Percentiles rank a stretch among this genome's conserved stretches.
Conservation (phyloP, 352 stramenopile species). For the Pythium brachiatum region DNA sequence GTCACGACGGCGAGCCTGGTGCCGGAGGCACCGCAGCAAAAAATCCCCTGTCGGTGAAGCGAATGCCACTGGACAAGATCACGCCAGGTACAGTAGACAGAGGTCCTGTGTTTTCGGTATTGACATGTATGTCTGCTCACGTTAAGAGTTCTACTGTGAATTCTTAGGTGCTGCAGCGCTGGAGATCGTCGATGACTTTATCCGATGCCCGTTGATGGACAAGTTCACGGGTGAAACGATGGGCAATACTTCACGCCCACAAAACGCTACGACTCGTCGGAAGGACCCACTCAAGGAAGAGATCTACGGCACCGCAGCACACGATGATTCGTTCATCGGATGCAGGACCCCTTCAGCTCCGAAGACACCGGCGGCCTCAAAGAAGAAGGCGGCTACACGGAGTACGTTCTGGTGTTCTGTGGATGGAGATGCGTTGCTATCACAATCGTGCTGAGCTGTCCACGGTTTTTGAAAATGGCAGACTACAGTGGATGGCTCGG, state of each 20-base stretch:
- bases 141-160: too few species aligned
- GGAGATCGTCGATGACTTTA: constrained; percentile 83
- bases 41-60: constrained; percentile 14
- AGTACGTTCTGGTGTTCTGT: not conserved
- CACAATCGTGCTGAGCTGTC: not conserved
- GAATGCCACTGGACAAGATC: constrained; percentile 49
- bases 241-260: not conserved
- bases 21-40: not conserved
- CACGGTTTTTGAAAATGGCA: constrained; percentile 11
- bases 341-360: constrained; percentile 16
- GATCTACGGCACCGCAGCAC: constrained; percentile 46
- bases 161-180: constrained; percentile 70
- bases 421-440: not conserved
- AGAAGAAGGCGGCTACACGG: not conserved
- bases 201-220: constrained; percentile 72
- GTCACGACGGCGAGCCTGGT: constrained; percentile 15
- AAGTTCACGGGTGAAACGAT: constrained; percentile 35
- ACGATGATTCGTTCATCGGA: constrained; percentile 52
- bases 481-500: constrained; percentile 74
- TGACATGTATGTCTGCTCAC: too few species aligned
- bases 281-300: constrained; percentile 58
- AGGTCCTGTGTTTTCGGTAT: too few species aligned
- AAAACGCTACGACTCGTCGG: not conserved
- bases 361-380: not conserved
- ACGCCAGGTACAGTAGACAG: constrained; percentile 39